Conservation (phyloP, 176 grass and related monocot genomes). For the Phoenix roebelenii region DNA sequence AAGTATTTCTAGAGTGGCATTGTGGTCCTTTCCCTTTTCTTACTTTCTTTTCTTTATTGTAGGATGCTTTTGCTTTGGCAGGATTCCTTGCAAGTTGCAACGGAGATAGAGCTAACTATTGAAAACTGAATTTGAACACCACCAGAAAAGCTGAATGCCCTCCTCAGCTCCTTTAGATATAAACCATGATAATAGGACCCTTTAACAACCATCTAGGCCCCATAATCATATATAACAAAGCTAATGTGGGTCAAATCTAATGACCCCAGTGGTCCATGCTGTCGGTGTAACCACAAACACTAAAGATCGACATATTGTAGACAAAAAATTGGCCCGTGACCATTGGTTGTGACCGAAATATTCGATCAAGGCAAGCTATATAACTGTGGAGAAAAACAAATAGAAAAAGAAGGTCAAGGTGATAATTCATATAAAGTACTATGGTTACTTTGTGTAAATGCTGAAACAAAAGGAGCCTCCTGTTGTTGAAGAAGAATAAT, state of each 20-base stretch:
- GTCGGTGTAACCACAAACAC: constrained; percentile 6
- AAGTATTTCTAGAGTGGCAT: background rate
- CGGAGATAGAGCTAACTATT: background rate
- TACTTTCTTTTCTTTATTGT: constrained; percentile 7
- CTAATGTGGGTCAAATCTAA: background rate
- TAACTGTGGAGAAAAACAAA: too few species aligned
- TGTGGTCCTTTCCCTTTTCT: background rate
- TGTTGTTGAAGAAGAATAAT: too few species aligned
- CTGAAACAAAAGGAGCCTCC: too few species aligned
- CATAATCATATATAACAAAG: background rate
- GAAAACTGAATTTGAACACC: constrained; percentile 3
- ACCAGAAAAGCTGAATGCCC: background rate
- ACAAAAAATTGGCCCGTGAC: background rate
- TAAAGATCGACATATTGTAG: background rate
- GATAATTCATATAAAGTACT: too few species aligned
- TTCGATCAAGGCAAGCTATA: too few species aligned
- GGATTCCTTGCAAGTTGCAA: background rate
- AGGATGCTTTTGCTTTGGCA: constrained; percentile 4
- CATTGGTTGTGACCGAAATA: too few species aligned
- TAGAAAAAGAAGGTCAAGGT: too few species aligned
- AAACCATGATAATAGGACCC: background rate
- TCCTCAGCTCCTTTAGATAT: background rate
- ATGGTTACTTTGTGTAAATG: too few species aligned
- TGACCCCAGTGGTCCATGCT: background rate
- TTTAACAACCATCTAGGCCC: background rate